Conservation (phyloP, 129 eudicot species). For the Solidago caesia region DNA sequence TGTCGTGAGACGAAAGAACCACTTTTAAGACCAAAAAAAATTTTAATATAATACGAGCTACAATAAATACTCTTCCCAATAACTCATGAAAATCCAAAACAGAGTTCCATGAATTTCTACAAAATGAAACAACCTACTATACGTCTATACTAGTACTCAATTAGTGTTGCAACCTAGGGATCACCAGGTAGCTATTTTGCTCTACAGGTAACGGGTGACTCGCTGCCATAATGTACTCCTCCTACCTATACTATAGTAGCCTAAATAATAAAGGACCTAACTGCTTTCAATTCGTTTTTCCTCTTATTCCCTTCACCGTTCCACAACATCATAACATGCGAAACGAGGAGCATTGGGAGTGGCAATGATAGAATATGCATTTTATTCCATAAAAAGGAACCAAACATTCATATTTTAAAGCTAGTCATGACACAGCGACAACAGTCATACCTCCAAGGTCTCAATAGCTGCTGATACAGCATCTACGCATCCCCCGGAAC, state of each 20-base stretch:
- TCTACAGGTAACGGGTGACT: too few relatives aligned
- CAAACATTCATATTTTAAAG: neutral
- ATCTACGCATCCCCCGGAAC: conserved; percentile 69
- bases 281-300: neutral
- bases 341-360: too few relatives aligned
- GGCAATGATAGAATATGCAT: too few relatives aligned
- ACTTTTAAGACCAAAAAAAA: neutral
- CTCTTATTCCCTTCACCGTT: neutral
- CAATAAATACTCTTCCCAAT: neutral
- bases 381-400: neutral
- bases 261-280: neutral
- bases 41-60: neutral
- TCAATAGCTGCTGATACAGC: conserved; percentile 80
- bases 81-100: neutral
- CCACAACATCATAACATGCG: neutral
- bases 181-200: too few relatives aligned
- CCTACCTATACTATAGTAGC: too few relatives aligned
- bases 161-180: neutral
- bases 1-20: conserved; percentile 11
- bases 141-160: conserved; percentile 13
- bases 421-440: neutral
- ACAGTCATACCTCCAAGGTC: conserved; percentile 66
- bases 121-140: neutral
- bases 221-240: too few relatives aligned
- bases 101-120: neutral